phyloP scores from a whole-genome alignment of 2,329 filamentous ascomycete genomes.

The Fusarium chaquense region DNA sequence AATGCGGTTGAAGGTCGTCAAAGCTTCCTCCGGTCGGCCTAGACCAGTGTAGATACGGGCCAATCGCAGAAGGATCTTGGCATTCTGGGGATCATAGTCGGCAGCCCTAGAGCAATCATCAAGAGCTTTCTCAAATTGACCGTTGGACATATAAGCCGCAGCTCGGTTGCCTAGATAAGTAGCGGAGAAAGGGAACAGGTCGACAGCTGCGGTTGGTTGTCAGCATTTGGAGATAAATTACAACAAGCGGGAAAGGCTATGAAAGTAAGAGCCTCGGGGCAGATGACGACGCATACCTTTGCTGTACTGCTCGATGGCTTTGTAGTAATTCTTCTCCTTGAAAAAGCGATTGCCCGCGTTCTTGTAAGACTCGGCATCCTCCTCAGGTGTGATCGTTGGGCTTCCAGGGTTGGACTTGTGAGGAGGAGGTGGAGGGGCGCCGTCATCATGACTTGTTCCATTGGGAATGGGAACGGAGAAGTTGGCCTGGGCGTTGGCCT shows the following conservation, averaged over 20 bases:
- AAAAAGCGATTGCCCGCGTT: constrained; percentile 95
- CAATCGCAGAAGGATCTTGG: constrained; percentile 88
- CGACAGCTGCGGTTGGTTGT: constrained; percentile 73
- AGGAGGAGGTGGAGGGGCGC: constrained; percentile 75
- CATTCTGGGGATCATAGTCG: constrained; percentile 84
- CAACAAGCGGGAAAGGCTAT: constrained; percentile 1
- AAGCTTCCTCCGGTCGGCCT: constrained; percentile 86
- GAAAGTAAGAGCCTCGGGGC: constrained; percentile 1
- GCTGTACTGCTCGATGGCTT: constrained; percentile 92
- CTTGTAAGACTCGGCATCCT: constrained; percentile 93
- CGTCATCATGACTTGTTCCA: constrained; percentile 58
- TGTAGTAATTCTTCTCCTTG: constrained; percentile 90
- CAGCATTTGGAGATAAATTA: constrained; percentile 31
- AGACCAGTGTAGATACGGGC: constrained; percentile 91
- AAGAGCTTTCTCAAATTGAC: constrained; percentile 81
- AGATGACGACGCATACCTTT: constrained; percentile 74
- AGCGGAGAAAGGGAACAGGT: constrained; percentile 84
- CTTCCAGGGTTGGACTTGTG: constrained; percentile 74
- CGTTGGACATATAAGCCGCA: constrained; percentile 91
- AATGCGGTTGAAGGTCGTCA: constrained; percentile 84
- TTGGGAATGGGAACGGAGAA: constrained; percentile 67
- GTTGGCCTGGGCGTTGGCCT: constrained; percentile 57
- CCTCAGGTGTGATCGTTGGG: constrained; percentile 65
- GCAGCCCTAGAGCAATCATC: constrained; percentile 88
- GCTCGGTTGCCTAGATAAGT: constrained; percentile 96